A percentile compares a stretch with the other conserved stretches of the same genome.
These are phyloP conservation scores for Datisca glomerata DNA, from an alignment of 306 rosid species.

Conservation along the genomic window DNA sequence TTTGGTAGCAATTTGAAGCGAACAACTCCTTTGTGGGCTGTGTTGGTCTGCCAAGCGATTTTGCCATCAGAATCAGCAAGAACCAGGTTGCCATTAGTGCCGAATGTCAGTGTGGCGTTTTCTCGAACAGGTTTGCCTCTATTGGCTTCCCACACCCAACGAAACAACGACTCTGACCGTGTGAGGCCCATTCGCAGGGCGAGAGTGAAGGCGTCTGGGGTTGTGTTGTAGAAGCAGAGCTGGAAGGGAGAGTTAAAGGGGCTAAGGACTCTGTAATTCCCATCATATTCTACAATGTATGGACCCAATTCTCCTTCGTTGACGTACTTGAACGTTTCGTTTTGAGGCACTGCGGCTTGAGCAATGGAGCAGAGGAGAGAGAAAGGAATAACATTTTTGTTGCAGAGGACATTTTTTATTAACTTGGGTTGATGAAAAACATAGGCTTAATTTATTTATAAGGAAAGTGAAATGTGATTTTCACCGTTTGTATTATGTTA, in stretches of 20 bases:
- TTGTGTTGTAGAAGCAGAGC: conserved; percentile 37
- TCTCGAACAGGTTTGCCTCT: conserved; percentile 29
- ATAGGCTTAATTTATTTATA: too few species aligned
- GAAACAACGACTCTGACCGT: conserved; percentile 28
- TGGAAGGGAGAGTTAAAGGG: conserved; percentile 31
- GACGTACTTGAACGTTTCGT: neutral
- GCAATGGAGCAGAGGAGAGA: neutral
- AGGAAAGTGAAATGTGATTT: too few species aligned
- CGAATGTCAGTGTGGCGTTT: conserved; percentile 39
- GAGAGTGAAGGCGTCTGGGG: too few species aligned
- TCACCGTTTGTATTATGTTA: too few species aligned
- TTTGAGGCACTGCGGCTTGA: neutral
- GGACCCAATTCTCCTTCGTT: neutral
- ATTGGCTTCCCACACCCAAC: too few species aligned
- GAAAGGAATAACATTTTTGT: neutral
- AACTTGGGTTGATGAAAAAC: too few species aligned
- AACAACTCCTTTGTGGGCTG: conserved; percentile 35
- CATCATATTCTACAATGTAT: neutral
- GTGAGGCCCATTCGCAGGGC: conserved; percentile 32
- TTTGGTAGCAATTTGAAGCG: conserved; percentile 40
- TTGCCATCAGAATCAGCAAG: conserved; percentile 33
- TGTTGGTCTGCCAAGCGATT: conserved; percentile 50
- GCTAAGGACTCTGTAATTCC: conserved; percentile 21
- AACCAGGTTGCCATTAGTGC: conserved; percentile 32
- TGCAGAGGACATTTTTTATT: too few species aligned